Evolutionary conservation across 2,329 filamentous ascomycete species (phyloP), one percentile per base, ranked within the genome.

Genomic region (Capronia coronata): DNA sequence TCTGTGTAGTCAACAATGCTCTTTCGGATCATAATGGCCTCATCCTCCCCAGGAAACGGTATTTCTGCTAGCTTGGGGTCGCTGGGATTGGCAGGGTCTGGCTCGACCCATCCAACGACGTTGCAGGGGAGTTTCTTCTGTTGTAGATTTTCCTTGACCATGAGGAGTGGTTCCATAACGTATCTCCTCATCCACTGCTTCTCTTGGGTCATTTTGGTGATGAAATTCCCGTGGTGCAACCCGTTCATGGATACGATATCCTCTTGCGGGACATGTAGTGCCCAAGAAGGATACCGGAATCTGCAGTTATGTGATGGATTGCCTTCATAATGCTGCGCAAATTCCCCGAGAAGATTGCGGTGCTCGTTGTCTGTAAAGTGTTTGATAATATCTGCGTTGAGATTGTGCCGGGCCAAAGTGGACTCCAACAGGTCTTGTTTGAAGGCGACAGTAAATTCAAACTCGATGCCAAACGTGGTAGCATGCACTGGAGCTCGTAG

Each of bases 401-500:
- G 41, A 23, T 48, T 23, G 39, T 54, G 48, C 34, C 49, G 16
- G 5, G 40, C 23, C 18, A 56, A 16, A 21, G 43, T 42, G 10
- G 41, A 37, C 30, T 41, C 13, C 41, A 58, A 38, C 1, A 48
- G 27, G 3, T 52, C 39, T 21, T 52, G 42, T 29, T 51, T 51
- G 29, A 58, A 58, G 2, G 48, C 56, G 19, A 58, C 43, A 18
- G 47, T 39, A 18, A 51, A 47, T 49, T 58, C 54, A 10, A 58
- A 41, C 48, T 58, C 56, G 8, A 58, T 40, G 7, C 54, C 56
- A 45, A 56, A 56, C 10, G 25, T 29, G 27, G 47, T 56, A 11
- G 51, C 51, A 22, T 16, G 16, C 10, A 41, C 27, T 23, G 43
- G 7, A 19, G 30, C 5, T 16, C 19, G 32, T 3, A 4, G 14